phyloP scores from a whole-genome alignment of 306 rosid genomes.

The Senna siamea region DNA sequence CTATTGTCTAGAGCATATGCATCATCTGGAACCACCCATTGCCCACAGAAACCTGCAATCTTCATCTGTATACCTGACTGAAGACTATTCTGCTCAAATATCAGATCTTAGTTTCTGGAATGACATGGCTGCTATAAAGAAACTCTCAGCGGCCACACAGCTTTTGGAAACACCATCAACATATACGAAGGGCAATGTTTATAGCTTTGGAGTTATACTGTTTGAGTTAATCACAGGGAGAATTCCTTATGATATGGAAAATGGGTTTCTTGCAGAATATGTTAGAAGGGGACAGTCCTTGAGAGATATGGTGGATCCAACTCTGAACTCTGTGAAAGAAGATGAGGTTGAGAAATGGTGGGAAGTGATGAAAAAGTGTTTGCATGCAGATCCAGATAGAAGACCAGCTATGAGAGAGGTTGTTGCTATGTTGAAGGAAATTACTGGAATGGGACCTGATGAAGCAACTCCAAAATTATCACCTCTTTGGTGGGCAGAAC shows the following conservation, averaged over 20 bases:
- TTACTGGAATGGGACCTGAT: conserved; percentile 48
- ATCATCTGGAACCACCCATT: conserved; percentile 71
- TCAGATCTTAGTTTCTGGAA: conserved; percentile 80
- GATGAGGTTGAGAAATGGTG: conserved; percentile 60
- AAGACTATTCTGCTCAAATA: conserved; percentile 90
- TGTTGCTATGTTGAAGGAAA: conserved; percentile 54
- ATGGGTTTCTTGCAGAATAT: conserved; percentile 53
- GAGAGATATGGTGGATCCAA: conserved; percentile 69
- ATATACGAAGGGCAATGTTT: conserved; percentile 63
- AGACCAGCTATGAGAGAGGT: conserved; percentile 71
- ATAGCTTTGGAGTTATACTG: conserved; percentile 75
- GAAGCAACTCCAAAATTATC: conserved; percentile 64
- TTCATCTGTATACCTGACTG: conserved; percentile 76
- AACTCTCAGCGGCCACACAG: conserved; percentile 41
- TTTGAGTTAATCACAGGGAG: conserved; percentile 81
- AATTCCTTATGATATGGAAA: conserved; percentile 59
- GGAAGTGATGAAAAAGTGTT: conserved; percentile 60
- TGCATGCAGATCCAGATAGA: conserved; percentile 55
- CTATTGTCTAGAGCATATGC: conserved; percentile 83
- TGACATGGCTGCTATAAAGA: conserved; percentile 48
- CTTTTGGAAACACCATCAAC: conserved; percentile 47
- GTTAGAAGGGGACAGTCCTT: conserved; percentile 51
- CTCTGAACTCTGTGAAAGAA: conserved; percentile 51
- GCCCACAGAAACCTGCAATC: conserved; percentile 62
- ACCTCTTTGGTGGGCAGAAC: conserved; percentile 87